phyloP scores from a whole-genome alignment of 2,329 filamentous ascomycete genomes.

The Curvularia lunata region DNA sequence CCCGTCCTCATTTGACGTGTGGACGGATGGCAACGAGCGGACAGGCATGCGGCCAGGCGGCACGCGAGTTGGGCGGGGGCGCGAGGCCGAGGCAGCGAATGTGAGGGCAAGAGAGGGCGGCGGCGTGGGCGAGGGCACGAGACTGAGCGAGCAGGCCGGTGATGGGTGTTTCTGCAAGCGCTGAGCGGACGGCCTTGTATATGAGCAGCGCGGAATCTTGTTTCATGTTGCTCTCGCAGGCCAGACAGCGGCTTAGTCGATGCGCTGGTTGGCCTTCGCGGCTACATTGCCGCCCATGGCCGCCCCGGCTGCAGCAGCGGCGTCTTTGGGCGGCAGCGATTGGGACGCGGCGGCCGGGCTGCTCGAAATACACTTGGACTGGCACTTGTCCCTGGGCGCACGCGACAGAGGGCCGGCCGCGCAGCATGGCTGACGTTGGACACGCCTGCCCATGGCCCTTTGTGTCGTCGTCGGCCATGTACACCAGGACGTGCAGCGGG shows the following conservation, averaged over 20 bases:
- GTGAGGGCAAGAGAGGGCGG: not conserved
- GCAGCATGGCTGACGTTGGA: conserved; percentile 40
- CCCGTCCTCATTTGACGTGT: conserved; percentile 15
- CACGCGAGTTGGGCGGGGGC: not conserved
- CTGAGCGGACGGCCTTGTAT: conserved; percentile 34
- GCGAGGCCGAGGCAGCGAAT: conserved; percentile 12
- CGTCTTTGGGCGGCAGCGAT: no score
- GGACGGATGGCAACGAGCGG: conserved; percentile 5
- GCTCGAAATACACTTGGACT: not conserved
- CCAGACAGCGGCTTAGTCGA: conserved; percentile 22
- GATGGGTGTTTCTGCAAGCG: conserved; percentile 34
- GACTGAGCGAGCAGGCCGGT: conserved; percentile 18
- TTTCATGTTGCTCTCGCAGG: conserved; percentile 40
- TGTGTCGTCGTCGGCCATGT: not conserved
- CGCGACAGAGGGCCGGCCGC: conserved; percentile 23
- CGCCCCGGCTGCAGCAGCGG: conserved; percentile 7
- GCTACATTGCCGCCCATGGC: conserved; percentile 18
- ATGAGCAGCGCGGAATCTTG: conserved; percentile 33
- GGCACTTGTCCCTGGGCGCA: conserved; percentile 27
- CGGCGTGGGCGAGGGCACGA: conserved; percentile 8
- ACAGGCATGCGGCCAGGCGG: conserved; percentile 10
- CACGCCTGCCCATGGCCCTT: conserved; percentile 1
- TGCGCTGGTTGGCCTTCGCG: conserved; percentile 24
- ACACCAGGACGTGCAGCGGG: not conserved
- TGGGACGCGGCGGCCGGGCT: not conserved